A percentile compares a stretch with the other conserved stretches of the same genome.
Conservation (phyloP, 2,329 filamentous ascomycete genomes). For the Ascochyta viciae-villosae region DNA sequence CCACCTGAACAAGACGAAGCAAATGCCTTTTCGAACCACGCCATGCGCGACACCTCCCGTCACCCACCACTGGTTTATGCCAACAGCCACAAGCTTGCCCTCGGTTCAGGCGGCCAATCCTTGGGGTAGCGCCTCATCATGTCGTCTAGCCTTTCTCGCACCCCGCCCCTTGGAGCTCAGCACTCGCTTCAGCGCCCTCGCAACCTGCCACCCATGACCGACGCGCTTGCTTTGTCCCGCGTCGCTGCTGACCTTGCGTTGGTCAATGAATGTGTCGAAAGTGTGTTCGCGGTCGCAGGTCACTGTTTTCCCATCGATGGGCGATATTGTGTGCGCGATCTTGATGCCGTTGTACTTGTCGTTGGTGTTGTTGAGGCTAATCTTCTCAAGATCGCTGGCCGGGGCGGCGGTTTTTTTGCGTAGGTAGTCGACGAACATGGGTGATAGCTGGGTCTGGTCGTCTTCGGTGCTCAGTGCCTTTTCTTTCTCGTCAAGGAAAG, state of each 20-base stretch:
- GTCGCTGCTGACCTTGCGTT: constrained; percentile 13
- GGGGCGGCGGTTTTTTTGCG: constrained; percentile 13
- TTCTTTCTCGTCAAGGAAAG: constrained; percentile 9
- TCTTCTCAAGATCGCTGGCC: constrained; percentile 5
- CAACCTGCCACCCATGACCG: constrained; percentile 17
- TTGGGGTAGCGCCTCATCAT: constrained; percentile 9
- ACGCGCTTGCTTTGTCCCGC: constrained; percentile 11
- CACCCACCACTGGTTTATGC: neutral
- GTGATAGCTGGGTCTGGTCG: constrained; percentile 16
- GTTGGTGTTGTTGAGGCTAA: neutral
- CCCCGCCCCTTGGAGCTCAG: constrained; percentile 15
- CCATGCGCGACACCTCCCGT: neutral
- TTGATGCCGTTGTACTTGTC: constrained; percentile 5
- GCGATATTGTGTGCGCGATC: constrained; percentile 14
- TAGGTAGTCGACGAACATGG: constrained; percentile 16
- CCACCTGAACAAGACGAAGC: neutral
- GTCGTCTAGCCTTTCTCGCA: constrained; percentile 2
- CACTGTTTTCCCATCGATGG: constrained; percentile 22
- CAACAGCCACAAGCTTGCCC: neutral
- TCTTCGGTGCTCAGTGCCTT: constrained; percentile 3
- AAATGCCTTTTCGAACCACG: neutral
- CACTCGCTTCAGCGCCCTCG: constrained; percentile 13
- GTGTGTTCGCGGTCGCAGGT: constrained; percentile 21
- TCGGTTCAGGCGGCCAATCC: constrained; percentile 11
- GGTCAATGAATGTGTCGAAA: constrained; percentile 22